Evolutionary conservation across 2,329 filamentous ascomycete genomes (phyloP).

Genomic region (Fusarium torreyae): DNA sequence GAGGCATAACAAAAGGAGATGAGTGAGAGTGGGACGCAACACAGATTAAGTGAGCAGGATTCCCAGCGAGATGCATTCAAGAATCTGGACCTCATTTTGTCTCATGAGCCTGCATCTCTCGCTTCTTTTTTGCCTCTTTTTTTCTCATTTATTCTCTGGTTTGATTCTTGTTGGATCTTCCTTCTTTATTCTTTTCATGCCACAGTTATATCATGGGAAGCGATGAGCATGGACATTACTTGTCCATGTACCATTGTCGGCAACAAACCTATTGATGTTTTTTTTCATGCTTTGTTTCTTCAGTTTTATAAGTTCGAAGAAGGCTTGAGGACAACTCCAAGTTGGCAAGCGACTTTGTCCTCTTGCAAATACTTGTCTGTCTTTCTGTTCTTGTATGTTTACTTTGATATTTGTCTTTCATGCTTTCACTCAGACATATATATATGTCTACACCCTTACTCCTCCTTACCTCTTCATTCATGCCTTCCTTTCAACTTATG

Average conservation of each 20-base stretch:
- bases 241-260: conserved; percentile 8
- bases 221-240: background rate
- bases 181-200: conserved; percentile 18
- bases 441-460: conserved; percentile 6
- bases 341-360: conserved; percentile 5
- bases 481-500: conserved; percentile 15
- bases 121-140: background rate
- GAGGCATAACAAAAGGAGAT: background rate
- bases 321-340: background rate
- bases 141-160: conserved; percentile 2
- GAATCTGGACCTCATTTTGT: background rate
- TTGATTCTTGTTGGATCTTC: conserved; percentile 28
- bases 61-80: background rate
- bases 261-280: conserved; percentile 1
- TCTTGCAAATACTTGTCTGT: conserved; percentile 10
- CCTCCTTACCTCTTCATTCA: background rate
- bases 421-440: conserved; percentile 11
- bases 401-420: background rate
- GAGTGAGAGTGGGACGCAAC: background rate
- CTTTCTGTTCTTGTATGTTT: conserved; percentile 5
- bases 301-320: background rate
- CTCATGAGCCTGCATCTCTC: background rate
- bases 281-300: conserved; percentile 5
- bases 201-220: background rate
- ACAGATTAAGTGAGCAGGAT: background rate